phyloP scores from a whole-genome alignment of 768 basidiomycete genomes.

The Paxillus rubicundulus region DNA sequence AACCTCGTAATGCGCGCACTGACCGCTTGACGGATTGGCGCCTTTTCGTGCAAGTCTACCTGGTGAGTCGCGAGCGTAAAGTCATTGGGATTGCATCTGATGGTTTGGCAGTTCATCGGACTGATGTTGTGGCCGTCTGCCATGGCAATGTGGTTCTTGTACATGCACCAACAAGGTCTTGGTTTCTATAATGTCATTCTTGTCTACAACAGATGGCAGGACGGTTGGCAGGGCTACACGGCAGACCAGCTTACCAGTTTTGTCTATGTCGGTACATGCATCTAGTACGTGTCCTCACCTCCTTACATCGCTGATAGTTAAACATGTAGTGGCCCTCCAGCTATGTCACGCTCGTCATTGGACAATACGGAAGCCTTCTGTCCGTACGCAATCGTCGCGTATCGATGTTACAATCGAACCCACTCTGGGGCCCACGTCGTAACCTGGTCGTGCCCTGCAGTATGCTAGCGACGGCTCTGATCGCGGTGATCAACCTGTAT shows the following conservation, averaged over 20 bases:
- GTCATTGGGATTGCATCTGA: background rate
- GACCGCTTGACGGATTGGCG: slow-evolving; percentile 50
- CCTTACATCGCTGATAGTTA: background rate
- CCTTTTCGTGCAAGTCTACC: slow-evolving; percentile 47
- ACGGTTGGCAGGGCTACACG: slow-evolving; percentile 35
- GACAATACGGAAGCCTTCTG: slow-evolving; percentile 24
- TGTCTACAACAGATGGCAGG: slow-evolving; percentile 38
- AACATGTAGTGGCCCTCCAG: slow-evolving; percentile 12
- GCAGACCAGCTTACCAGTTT: slow-evolving; percentile 32
- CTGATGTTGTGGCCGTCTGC: slow-evolving; percentile 45
- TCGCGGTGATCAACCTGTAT: slow-evolving; percentile 36
- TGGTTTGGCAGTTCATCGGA: slow-evolving; percentile 36
- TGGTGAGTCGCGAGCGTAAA: slow-evolving; percentile 28
- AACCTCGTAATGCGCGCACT: slow-evolving; percentile 46
- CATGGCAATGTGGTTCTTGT: slow-evolving; percentile 42
- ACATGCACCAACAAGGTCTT: slow-evolving; percentile 36
- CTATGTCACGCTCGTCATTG: slow-evolving; percentile 36
- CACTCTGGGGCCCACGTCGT: slow-evolving; percentile 38
- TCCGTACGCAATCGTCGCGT: slow-evolving; percentile 30
- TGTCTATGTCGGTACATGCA: slow-evolving; percentile 40
- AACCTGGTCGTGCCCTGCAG: slow-evolving; percentile 33
- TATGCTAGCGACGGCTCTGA: slow-evolving; percentile 31
- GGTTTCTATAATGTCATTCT: slow-evolving; percentile 36
- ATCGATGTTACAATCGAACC: slow-evolving; percentile 26
- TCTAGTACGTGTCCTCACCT: slow-evolving; percentile 34